Evolutionary conservation across 1,284 basidiomycete species (phyloP).

Genomic region (Trichosporon sp.): DNA sequence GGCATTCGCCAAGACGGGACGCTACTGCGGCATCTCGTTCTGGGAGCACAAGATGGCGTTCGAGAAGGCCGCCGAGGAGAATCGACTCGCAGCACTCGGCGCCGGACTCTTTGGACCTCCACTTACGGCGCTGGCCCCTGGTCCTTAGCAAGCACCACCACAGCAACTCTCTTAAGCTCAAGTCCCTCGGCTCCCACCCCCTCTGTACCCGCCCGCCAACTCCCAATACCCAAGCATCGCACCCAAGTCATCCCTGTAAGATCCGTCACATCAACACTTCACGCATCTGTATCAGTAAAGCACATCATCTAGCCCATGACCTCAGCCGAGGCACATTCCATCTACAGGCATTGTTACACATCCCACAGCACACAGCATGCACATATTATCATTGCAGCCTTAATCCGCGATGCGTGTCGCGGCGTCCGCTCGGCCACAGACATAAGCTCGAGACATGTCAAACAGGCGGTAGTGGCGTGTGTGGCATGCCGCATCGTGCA

Average conservation of each 20-base stretch:
- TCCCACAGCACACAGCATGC: background rate
- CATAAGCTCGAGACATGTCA: background rate
- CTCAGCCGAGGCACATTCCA: no score
- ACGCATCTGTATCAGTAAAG: background rate
- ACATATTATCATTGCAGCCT: background rate
- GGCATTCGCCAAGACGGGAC: conserved; percentile 10
- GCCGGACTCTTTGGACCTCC: background rate
- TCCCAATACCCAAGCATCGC: no score
- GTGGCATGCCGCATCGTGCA: background rate
- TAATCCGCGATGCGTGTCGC: background rate
- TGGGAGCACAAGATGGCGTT: conserved; percentile 18
- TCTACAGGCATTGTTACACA: no score
- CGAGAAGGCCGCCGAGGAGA: background rate
- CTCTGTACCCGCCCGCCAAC: no score
- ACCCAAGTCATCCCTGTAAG: no score
- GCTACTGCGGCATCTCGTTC: conserved; percentile 14
- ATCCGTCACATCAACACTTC: no score
- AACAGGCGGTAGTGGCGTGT: background rate
- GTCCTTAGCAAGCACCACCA: background rate
- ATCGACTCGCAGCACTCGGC: background rate
- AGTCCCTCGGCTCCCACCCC: background rate
- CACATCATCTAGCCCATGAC: background rate
- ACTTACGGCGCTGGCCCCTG: background rate
- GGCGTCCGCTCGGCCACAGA: background rate
- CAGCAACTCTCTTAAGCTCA: background rate